Conservation (phyloP, 345 rosid species). For the Atalantia buxifolia region DNA sequence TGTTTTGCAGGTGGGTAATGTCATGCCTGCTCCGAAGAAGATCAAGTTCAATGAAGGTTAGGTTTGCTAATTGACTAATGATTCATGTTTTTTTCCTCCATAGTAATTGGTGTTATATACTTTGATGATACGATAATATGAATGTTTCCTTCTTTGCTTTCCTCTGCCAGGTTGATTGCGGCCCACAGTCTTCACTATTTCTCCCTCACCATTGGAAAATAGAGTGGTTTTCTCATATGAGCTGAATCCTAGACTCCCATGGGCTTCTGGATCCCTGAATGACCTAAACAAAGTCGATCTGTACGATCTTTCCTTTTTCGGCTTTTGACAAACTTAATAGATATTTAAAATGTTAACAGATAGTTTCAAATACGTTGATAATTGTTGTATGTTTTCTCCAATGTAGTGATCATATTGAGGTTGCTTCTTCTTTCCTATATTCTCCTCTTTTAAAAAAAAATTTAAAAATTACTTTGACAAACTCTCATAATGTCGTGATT, state of each 20-base stretch:
- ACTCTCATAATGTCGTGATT: not conserved
- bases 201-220: not conserved
- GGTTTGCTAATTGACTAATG: not conserved
- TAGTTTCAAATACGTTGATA: not conserved
- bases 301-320: not conserved
- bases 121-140: not conserved
- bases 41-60: conserved; percentile 70
- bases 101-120: not conserved
- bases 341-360: not conserved
- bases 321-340: not conserved
- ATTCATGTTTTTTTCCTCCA: not conserved
- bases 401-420: not conserved
- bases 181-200: not conserved
- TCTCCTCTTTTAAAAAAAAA: no score
- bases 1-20: conserved; percentile 58
- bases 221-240: not conserved
- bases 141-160: not conserved
- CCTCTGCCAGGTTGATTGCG: not conserved
- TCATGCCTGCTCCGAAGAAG: conserved; percentile 61
- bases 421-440: no score
- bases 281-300: not conserved
- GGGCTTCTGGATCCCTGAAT: not conserved
- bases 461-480: no score
- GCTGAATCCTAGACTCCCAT: not conserved
- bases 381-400: not conserved